Conservation (phyloP, 805 yeast species). For the Teunomyces stri region DNA sequence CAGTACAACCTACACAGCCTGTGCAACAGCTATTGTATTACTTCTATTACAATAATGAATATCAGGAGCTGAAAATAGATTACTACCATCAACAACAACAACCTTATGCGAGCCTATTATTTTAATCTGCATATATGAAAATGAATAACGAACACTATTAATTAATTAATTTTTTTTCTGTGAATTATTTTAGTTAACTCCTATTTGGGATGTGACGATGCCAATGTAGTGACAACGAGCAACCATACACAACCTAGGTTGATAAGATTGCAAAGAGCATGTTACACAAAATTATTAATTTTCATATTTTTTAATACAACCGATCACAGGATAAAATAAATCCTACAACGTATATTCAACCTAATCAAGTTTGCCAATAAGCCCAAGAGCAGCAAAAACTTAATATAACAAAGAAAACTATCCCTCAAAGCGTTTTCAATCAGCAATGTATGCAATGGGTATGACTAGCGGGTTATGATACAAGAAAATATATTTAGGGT, state of each 20-base stretch:
- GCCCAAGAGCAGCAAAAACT: background rate
- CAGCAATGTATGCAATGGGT: background rate
- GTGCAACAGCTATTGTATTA: background rate
- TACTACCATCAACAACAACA: background rate
- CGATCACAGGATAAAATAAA: constrained; percentile 1
- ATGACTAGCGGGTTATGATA: background rate
- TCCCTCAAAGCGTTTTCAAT: too few relatives aligned
- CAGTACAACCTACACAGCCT: background rate
- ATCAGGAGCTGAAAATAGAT: background rate
- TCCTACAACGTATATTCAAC: background rate
- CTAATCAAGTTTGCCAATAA: background rate
- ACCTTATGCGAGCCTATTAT: background rate
- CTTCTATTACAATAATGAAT: background rate
- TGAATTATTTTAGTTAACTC: background rate
- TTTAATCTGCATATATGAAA: constrained; percentile 4
- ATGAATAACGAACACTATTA: constrained; percentile 1
- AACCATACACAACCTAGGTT: background rate
- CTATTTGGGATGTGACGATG: background rate
- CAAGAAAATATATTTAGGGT: background rate
- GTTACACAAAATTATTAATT: background rate
- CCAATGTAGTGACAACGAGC: background rate
- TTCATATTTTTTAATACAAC: background rate
- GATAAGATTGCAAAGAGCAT: background rate
- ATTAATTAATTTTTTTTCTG: background rate
- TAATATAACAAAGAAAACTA: too few relatives aligned